Evolutionary conservation across 208 protist genomes (phyloP).

Genomic region (Novymonas esmeraldas): DNA sequence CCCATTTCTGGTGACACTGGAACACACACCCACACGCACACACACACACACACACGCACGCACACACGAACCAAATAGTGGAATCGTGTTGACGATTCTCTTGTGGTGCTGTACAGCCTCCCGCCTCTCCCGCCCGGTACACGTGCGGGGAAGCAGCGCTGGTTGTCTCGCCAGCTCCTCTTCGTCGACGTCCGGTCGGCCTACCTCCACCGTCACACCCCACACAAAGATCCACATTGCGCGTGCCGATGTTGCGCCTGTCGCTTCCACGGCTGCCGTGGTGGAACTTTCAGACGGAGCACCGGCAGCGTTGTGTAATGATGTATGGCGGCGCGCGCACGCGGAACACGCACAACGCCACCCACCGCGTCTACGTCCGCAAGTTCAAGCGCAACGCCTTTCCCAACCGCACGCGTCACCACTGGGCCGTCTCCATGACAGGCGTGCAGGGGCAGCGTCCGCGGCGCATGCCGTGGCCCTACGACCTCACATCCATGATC

Average conservation of each 20-base stretch:
- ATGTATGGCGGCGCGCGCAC: conserved; percentile 90
- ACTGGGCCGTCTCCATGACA: conserved; percentile 92
- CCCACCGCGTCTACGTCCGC: conserved; percentile 88
- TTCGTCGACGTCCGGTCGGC: no score
- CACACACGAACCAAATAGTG: neutral
- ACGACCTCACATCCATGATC: conserved; percentile 92
- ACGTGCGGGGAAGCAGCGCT: no score
- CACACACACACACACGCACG: neutral
- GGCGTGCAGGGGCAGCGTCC: conserved; percentile 85
- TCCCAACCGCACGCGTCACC: conserved; percentile 89
- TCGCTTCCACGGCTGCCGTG: conserved; percentile 73
- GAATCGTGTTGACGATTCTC: no score
- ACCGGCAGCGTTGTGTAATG: conserved; percentile 85
- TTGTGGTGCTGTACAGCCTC: no score
- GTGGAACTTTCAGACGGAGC: conserved; percentile 94
- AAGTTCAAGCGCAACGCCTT: conserved; percentile 92
- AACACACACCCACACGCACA: conserved; percentile 13
- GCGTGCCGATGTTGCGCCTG: conserved; percentile 78
- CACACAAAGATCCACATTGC: conserved; percentile 10
- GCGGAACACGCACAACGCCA: conserved; percentile 90
- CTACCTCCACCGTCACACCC: conserved; percentile 3
- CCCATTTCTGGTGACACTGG: neutral
- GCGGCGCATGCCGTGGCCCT: conserved; percentile 92
- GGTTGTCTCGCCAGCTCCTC: neutral
- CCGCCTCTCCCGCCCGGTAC: no score